Evolutionary conservation across 2,329 filamentous ascomycete genomes (phyloP).

Genomic region (Botrytis cinerea): DNA sequence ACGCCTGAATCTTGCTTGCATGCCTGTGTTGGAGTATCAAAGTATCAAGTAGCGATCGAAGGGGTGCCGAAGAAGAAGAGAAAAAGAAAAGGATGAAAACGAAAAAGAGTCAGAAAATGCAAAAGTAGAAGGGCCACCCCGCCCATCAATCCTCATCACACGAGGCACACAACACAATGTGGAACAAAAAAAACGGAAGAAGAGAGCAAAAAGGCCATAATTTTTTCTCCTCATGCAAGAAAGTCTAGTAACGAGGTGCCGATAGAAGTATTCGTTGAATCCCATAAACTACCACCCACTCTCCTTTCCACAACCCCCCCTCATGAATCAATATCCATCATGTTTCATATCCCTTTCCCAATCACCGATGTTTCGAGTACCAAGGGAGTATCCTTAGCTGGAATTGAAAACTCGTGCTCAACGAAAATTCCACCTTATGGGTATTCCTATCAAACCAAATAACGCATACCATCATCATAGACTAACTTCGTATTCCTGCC

Average conservation of each 20-base stretch:
- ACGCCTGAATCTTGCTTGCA: constrained; percentile 41
- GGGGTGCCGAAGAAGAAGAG: too few relatives aligned
- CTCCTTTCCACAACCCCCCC: constrained; percentile 21
- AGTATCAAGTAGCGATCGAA: not conserved
- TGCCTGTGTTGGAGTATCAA: not conserved
- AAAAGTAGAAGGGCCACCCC: constrained; percentile 42
- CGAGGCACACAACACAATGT: constrained; percentile 19
- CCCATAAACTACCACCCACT: constrained; percentile 16
- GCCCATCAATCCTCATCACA: constrained; percentile 28
- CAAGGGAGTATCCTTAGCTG: constrained; percentile 33
- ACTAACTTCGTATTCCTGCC: constrained; percentile 37
- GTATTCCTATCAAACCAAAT: constrained; percentile 41
- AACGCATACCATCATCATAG: constrained; percentile 40
- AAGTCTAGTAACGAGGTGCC: constrained; percentile 40
- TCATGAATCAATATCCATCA: constrained; percentile 32
- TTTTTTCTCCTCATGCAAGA: constrained; percentile 38
- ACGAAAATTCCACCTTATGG: constrained; percentile 38
- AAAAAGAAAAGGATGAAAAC: constrained; percentile 10
- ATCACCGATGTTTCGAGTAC: constrained; percentile 31
- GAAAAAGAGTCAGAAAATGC: not conserved
- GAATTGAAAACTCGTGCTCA: constrained; percentile 35
- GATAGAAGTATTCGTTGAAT: constrained; percentile 35
- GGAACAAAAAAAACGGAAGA: constrained; percentile 38
- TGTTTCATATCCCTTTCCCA: constrained; percentile 33
- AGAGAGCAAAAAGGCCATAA: constrained; percentile 40